Evolutionary conservation across 257 asterid genomes (phyloP).

Genomic region (Nicotiana otophora): DNA sequence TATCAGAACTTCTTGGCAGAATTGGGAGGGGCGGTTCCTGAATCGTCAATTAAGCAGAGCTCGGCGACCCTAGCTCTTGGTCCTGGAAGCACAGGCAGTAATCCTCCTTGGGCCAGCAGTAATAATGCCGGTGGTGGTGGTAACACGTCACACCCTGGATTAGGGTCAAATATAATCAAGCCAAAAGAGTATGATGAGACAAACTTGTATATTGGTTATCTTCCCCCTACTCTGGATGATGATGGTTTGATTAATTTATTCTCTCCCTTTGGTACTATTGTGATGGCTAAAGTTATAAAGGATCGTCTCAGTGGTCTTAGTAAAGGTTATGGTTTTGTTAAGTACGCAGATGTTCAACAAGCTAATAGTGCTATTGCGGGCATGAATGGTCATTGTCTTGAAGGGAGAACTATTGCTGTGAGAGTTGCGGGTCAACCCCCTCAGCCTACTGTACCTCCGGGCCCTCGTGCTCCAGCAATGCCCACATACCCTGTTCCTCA

Average conservation of each 20-base stretch:
- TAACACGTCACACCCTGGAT: slow-evolving; percentile 48
- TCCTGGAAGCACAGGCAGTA: slow-evolving; percentile 56
- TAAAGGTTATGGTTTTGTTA: slow-evolving; percentile 95
- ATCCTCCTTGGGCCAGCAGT: slow-evolving; percentile 83
- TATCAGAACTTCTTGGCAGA: slow-evolving; percentile 92
- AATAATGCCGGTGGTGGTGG: slow-evolving; percentile 24
- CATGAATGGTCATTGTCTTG: slow-evolving; percentile 86
- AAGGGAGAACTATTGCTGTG: slow-evolving; percentile 97
- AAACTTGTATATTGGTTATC: slow-evolving; percentile 77
- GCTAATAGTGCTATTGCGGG: slow-evolving; percentile 84
- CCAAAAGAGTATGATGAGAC: slow-evolving; percentile 90
- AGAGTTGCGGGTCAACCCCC: slow-evolving; percentile 96
- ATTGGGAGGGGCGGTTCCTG: slow-evolving; percentile 85
- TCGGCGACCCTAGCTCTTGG: slow-evolving; percentile 72
- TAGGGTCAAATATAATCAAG: slow-evolving; percentile 46
- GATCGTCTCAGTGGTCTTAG: slow-evolving; percentile 71
- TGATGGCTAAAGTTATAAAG: slow-evolving; percentile 95
- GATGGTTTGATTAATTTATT: slow-evolving; percentile 77
- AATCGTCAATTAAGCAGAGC: slow-evolving; percentile 47
- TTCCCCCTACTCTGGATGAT: slow-evolving; percentile 91
- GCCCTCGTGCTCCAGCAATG: slow-evolving; percentile 68
- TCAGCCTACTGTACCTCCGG: slow-evolving; percentile 72
- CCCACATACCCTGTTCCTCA: slow-evolving; percentile 59
- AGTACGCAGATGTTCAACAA: slow-evolving; percentile 79
- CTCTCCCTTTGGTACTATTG: slow-evolving; percentile 84